These are phyloP conservation scores for Rhizopogon roseolus DNA, from an alignment of 768 basidiomycete genomes.

Conservation along the genomic window DNA sequence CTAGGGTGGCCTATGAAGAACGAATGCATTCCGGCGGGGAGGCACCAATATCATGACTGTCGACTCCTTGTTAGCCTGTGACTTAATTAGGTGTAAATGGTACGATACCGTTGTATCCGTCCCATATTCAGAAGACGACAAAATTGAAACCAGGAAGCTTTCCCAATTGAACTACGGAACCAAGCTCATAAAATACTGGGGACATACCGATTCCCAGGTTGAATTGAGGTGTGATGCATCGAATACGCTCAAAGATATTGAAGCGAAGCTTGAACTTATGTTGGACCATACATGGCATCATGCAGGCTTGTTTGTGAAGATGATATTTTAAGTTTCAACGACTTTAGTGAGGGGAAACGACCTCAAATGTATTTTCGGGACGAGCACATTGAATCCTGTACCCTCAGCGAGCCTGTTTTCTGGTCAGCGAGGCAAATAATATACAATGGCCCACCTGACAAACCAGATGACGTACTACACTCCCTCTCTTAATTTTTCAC, in stretches of 20 bases:
- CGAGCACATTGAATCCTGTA: no score
- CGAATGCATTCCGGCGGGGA: no score
- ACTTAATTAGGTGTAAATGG: no score
- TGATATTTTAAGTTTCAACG: background rate
- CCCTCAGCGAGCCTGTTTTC: no score
- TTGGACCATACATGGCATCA: no score
- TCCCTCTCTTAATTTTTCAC: background rate
- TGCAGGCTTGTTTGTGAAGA: no score
- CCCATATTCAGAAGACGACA: background rate
- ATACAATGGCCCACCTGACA: background rate
- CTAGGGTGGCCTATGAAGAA: no score
- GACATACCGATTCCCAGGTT: background rate
- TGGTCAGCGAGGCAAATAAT: background rate
- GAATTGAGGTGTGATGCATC: background rate
- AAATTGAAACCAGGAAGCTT: background rate
- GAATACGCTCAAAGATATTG: background rate
- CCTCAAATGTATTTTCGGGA: background rate
- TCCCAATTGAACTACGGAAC: no score
- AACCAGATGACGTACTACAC: background rate
- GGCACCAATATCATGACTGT: no score
- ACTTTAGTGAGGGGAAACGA: no score
- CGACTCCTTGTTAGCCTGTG: no score
- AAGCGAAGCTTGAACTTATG: background rate
- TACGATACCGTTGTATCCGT: background rate
- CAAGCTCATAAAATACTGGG: background rate